A percentile compares a stretch with the other conserved stretches of the same genome.
Evolutionary conservation across 1,139 yeast species (phyloP).

Genomic region (Pichia sp.): DNA sequence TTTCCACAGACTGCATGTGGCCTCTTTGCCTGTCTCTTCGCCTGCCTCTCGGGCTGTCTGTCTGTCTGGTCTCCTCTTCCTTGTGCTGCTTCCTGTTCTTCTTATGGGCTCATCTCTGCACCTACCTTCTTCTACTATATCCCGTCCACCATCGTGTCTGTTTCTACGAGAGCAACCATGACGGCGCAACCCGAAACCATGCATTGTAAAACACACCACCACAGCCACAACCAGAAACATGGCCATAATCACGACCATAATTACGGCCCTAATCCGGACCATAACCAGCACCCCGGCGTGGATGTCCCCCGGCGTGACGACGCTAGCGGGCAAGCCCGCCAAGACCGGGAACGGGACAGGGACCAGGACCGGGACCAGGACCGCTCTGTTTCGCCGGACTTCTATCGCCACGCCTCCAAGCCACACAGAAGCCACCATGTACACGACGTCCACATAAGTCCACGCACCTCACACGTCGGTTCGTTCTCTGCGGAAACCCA

Average conservation of each 20-base stretch:
- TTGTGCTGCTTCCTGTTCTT: neutral
- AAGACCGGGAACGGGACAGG: no score
- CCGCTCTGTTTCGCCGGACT: neutral
- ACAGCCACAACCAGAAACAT: neutral
- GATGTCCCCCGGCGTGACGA: neutral
- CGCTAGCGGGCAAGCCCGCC: no score
- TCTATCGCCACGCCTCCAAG: neutral
- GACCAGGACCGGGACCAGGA: no score
- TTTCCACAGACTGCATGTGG: neutral
- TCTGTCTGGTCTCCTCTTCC: neutral
- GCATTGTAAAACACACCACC: neutral
- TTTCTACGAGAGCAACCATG: neutral
- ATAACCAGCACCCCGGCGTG: no score
- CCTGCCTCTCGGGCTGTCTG: neutral
- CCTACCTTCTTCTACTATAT: neutral
- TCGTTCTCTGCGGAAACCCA: neutral
- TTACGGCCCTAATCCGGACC: neutral
- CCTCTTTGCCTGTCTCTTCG: neutral
- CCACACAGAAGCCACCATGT: neutral
- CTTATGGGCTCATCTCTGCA: no score
- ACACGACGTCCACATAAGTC: neutral
- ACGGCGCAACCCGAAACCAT: neutral
- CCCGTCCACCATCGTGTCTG: neutral
- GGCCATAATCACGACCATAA: neutral
- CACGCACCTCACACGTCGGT: neutral